Base-by-base conservation (phyloP, 2,329 filamentous ascomycete genomes). In the Chaetomium sp. region DNA sequence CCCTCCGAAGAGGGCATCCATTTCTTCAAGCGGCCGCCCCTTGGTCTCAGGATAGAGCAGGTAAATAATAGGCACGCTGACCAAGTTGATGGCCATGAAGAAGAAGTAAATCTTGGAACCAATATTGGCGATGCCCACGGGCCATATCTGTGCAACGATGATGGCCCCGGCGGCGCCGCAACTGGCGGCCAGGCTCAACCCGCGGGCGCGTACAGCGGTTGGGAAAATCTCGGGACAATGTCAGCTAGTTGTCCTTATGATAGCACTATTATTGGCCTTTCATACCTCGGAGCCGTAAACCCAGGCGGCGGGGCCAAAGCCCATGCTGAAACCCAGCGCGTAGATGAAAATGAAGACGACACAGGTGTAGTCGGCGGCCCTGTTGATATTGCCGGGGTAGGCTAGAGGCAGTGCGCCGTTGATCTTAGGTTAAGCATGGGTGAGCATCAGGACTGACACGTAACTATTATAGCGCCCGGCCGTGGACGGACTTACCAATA, bases 271-370 rank as follows among this genome's bases (percentile, higher is more conserved):
- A 10, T 29, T 35, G 16, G 1, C 8, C 4, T n/a, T 21, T 3
- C 73, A 27, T 66, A 84, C 82, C 75, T 87, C 84, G 0, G 83
- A 80, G n/a, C 82, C 82, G 66, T 87, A 87, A 0, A 87, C 82
- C 84, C 84, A 87, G 0, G 83, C 78, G 0, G 83, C 80, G 0
- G 84, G 83, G 0, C 84, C 84, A 51, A 86, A 85, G 0, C 84
- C 83, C 66, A 87, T 76, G 58, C 82, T 85, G 70, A 85, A 87
- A 0, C 84, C 84, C 58, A 86, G 78, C 8, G 83, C 82, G 71
- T 85, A 87, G 51, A 87, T 74, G 70, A 86, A 86, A 49, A 86
- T 82, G 70, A 85, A 86, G 12, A 81, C 75, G 25, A 86, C 79
- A 69, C 83, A 85, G 4, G 77, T 72, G 53, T 81, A 78, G 71